Percentiles rank a stretch among this genome's conserved stretches.
These are phyloP conservation scores for Casuarina equisetifolia DNA, from an alignment of 306 rosid genomes.

Conservation along the genomic window DNA sequence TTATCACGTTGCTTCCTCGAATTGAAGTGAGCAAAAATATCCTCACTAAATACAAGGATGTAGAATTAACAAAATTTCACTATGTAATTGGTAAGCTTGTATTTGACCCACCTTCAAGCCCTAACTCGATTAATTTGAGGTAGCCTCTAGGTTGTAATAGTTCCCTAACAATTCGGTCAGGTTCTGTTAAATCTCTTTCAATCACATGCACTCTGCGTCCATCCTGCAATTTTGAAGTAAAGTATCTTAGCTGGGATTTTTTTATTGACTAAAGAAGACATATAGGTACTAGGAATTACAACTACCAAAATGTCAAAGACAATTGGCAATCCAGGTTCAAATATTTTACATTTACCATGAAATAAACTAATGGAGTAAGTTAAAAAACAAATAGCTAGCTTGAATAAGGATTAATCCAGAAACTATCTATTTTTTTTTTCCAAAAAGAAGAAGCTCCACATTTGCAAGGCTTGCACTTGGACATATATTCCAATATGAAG, in stretches of 20 bases:
- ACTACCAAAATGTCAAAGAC: background rate
- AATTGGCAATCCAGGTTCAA: background rate
- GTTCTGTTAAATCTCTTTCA: conserved; percentile 84
- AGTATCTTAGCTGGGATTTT: background rate
- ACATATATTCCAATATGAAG: background rate
- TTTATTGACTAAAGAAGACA: background rate
- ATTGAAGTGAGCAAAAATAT: conserved; percentile 6
- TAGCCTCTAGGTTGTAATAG: conserved; percentile 91
- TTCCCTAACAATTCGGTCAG: conserved; percentile 92
- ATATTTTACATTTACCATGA: background rate
- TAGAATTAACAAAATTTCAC: background rate
- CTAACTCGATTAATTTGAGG: conserved; percentile 84
- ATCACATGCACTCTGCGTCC: conserved; percentile 82
- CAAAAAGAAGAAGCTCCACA: background rate
- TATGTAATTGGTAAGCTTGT: background rate
- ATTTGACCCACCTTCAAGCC: conserved; percentile 69
- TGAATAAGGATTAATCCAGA: background rate
- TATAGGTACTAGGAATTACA: background rate
- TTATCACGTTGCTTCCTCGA: conserved; percentile 15
- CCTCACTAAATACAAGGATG: background rate
- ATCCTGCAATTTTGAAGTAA: conserved; percentile 53
- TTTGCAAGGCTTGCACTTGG: background rate
- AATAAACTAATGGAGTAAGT: conserved; percentile 13
- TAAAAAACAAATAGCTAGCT: background rate
- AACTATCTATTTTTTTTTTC: background rate